These are phyloP conservation scores for Carex kokanica DNA, from an alignment of 176 grass and related monocot species.

Conservation along the genomic window DNA sequence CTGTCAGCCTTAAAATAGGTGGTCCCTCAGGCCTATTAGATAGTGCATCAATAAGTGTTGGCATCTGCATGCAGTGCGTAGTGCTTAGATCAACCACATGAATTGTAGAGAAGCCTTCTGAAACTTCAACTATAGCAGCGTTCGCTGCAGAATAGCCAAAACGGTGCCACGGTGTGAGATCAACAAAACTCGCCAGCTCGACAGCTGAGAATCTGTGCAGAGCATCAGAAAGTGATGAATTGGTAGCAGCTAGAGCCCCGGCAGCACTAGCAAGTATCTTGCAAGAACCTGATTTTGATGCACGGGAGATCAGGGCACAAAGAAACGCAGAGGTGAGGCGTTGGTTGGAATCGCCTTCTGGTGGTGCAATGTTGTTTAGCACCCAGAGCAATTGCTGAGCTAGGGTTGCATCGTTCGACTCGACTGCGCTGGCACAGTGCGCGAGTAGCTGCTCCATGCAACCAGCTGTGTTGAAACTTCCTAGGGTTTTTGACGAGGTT, in stretches of 20 bases:
- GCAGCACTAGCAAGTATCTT: constrained; percentile 54
- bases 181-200: constrained; percentile 81
- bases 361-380: constrained; percentile 94
- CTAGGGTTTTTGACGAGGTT: constrained; percentile 51
- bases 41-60: constrained; percentile 88
- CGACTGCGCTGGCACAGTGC: constrained; percentile 96
- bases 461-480: constrained; percentile 58
- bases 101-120: constrained; percentile 60
- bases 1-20: constrained; percentile 69
- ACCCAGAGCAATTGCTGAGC: constrained; percentile 98
- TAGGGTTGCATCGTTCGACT: constrained; percentile 91
- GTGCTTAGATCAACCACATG: constrained; percentile 90
- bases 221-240: constrained; percentile 48
- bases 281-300: constrained; percentile 80
- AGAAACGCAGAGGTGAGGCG: constrained; percentile 84
- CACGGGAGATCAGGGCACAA: constrained; percentile 70
- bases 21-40: constrained; percentile 65
- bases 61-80: constrained; percentile 99
- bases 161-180: constrained; percentile 96
- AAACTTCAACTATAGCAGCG: constrained; percentile 72
- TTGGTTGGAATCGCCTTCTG: constrained; percentile 90
- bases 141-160: constrained; percentile 89
- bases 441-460: constrained; percentile 99
- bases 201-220: constrained; percentile 76
- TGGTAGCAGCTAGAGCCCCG: constrained; percentile 19